phyloP scores from a whole-genome alignment of 2,329 filamentous ascomycete species.

The Alternaria sp. region DNA sequence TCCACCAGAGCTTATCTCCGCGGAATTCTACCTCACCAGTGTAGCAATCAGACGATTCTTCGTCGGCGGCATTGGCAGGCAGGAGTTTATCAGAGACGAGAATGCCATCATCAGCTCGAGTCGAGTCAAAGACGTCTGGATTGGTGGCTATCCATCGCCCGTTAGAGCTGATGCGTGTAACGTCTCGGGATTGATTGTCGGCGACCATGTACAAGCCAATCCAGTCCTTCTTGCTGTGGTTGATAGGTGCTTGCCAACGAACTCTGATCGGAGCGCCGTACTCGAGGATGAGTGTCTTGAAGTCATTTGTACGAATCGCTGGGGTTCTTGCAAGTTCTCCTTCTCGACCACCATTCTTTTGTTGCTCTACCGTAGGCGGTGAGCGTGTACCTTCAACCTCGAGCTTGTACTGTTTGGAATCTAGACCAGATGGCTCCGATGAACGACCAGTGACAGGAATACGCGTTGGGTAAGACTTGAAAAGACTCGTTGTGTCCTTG shows the following conservation, averaged over 20 bases:
- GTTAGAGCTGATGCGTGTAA: conserved; percentile 83
- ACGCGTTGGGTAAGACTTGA: conserved; percentile 87
- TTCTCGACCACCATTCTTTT: conserved; percentile 75
- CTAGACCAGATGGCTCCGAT: conserved; percentile 79
- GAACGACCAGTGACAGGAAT: conserved; percentile 82
- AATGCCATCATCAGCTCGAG: conserved; percentile 78
- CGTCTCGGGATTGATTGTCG: conserved; percentile 86
- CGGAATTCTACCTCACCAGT: conserved; percentile 85
- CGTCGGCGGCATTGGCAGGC: conserved; percentile 52
- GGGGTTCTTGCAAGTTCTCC: conserved; percentile 73
- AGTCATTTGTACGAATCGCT: conserved; percentile 65
- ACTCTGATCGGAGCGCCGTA: conserved; percentile 92
- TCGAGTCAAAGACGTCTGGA: conserved; percentile 76
- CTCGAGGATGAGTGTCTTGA: conserved; percentile 80
- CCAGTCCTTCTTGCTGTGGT: conserved; percentile 93
- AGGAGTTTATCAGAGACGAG: conserved; percentile 71
- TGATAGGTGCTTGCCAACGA: conserved; percentile 86
- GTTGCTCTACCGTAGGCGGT: conserved; percentile 59
- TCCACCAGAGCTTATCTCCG: conserved; percentile 98
- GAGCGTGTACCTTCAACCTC: conserved; percentile 71
- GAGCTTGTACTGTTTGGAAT: conserved; percentile 82
- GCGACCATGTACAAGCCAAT: conserved; percentile 95
- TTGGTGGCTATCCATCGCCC: conserved; percentile 90
- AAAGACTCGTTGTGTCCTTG: conserved; percentile 84
- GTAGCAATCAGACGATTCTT: conserved; percentile 67